Conservation (phyloP, 371 early-diverging fungal species). For the Rhizopus stolonifer region DNA sequence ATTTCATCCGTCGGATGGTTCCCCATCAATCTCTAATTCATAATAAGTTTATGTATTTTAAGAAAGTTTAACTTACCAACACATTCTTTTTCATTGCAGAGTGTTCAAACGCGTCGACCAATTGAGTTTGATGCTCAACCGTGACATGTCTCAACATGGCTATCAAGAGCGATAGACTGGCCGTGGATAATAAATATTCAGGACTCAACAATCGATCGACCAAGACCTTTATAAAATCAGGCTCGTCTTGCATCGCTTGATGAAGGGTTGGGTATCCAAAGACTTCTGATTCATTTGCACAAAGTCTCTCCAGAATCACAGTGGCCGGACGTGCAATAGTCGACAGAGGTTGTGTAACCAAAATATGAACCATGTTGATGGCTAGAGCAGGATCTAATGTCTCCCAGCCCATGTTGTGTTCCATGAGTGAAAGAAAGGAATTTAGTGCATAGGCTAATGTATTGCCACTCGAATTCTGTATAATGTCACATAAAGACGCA, state of each 20-base stretch:
- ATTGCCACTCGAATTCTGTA: conserved; percentile 62
- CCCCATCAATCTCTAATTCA: conserved; percentile 62
- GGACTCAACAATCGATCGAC: conserved; percentile 63
- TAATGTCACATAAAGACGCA: conserved; percentile 60
- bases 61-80: conserved; percentile 50
- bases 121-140: conserved; percentile 48
- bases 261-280: conserved; percentile 41
- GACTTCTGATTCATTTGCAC: conserved; percentile 36
- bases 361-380: conserved; percentile 54
- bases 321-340: conserved; percentile 76
- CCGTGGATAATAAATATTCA: conserved; percentile 64
- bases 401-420: conserved; percentile 68
- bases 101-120: conserved; percentile 48
- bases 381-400: conserved; percentile 55
- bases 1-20: conserved; percentile 63
- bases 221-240: conserved; percentile 55
- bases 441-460: conserved; percentile 74
- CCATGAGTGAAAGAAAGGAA: conserved; percentile 66
- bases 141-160: conserved; percentile 66
- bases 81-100: conserved; percentile 46
- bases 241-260: conserved; percentile 49
- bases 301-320: conserved; percentile 64
- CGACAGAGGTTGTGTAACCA: conserved; percentile 66
- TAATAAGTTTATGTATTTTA: no score
- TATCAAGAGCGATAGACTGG: conserved; percentile 64